Conservation (phyloP, 495 filamentous ascomycete genomes). For the Aspergillus olivimuriae region DNA sequence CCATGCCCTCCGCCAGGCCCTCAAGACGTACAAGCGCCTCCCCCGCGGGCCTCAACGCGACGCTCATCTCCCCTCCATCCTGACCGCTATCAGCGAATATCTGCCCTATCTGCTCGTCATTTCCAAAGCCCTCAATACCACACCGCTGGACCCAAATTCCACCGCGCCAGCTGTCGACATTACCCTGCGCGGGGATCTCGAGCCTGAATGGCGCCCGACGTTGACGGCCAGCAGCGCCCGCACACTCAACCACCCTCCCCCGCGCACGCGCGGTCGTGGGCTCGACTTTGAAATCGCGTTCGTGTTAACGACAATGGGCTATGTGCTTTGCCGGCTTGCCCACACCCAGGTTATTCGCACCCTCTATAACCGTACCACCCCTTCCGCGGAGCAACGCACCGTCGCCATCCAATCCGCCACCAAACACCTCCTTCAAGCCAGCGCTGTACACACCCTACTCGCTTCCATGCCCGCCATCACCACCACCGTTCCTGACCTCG, state of each 20-base stretch:
- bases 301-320: slow-evolving; percentile 67
- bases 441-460: slow-evolving; percentile 69
- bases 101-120: slow-evolving; percentile 72
- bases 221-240: slow-evolving; percentile 52
- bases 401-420: slow-evolving; percentile 69
- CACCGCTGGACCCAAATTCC: slow-evolving; percentile 14
- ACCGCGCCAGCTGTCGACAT: slow-evolving; percentile 50
- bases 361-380: slow-evolving; percentile 53
- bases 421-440: slow-evolving; percentile 67
- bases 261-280: slow-evolving; percentile 61
- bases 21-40: slow-evolving; percentile 79
- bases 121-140: slow-evolving; percentile 57
- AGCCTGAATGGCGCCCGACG: slow-evolving; percentile 78
- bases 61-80: slow-evolving; percentile 57
- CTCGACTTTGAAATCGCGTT: slow-evolving; percentile 82
- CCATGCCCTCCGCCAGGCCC: slow-evolving; percentile 64
- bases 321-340: slow-evolving; percentile 63
- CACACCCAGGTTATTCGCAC: slow-evolving; percentile 47
- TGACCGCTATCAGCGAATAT: slow-evolving; percentile 64
- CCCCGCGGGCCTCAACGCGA: slow-evolving; percentile 53
- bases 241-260: slow-evolving; percentile 25
- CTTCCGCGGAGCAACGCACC: slow-evolving; percentile 57
- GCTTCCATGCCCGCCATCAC: slow-evolving; percentile 29
- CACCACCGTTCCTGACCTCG: slow-evolving; percentile 48
- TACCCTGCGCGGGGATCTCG: slow-evolving; percentile 49